Conservation (phyloP, 352 stramenopile genomes). For the Phytophthora fragariaefolia region DNA sequence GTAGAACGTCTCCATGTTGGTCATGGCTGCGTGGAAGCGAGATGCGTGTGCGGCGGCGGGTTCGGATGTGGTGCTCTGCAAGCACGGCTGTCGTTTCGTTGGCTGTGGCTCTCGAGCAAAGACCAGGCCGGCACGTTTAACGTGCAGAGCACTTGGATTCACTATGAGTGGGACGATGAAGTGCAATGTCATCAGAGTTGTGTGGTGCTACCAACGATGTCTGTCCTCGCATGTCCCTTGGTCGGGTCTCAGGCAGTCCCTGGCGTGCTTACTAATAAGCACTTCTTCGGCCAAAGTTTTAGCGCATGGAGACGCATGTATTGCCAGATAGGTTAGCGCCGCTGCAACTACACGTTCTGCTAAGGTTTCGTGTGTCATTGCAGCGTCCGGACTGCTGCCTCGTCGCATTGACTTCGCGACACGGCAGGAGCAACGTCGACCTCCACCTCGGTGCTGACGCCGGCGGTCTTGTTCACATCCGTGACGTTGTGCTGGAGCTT, state of each 20-base stretch:
- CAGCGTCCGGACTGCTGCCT: not conserved
- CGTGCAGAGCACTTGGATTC: slow-evolving; percentile 1
- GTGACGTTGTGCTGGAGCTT: slow-evolving; percentile 1
- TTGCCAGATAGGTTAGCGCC: not conserved
- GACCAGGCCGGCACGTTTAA: not conserved
- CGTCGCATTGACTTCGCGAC: slow-evolving; percentile 18
- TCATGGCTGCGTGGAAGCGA: slow-evolving; percentile 13
- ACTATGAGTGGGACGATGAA: slow-evolving; percentile 8
- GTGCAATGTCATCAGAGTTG: slow-evolving; percentile 20
- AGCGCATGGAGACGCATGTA: not conserved
- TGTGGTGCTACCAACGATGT: slow-evolving; percentile 29
- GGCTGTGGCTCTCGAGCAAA: slow-evolving; percentile 11
- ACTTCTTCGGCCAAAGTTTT: not conserved
- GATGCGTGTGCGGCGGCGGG: not conserved
- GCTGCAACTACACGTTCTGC: slow-evolving; percentile 1
- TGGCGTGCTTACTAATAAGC: too few relatives aligned
- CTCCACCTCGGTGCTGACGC: slow-evolving; percentile 30
- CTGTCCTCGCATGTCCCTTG: slow-evolving; percentile 5
- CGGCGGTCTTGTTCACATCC: slow-evolving; percentile 21
- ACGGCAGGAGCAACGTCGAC: slow-evolving; percentile 24
- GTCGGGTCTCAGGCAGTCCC: not conserved
- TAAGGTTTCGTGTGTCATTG: slow-evolving; percentile 2
- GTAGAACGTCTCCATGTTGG: slow-evolving; percentile 41
- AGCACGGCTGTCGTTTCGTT: slow-evolving; percentile 4
- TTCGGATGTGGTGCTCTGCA: slow-evolving; percentile 13